Evolutionary conservation across 106 monocot genomes (phyloP), one percentile per base, ranked within the genome.

Genomic region (Dioscorea zingiberensis): DNA sequence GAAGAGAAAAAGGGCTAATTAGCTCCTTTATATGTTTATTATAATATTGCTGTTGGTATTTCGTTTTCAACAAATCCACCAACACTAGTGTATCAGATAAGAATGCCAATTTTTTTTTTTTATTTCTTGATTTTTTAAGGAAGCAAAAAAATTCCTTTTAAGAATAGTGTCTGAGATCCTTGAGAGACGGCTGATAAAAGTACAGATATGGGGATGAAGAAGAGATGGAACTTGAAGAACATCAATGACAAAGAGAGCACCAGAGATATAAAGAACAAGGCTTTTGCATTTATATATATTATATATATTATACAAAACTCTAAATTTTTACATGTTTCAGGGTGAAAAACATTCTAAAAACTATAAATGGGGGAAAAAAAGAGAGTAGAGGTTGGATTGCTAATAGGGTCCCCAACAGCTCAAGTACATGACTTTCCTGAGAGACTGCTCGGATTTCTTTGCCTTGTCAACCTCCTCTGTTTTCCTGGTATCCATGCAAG

Each of bases 321-420:
- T 24, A 22, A 21, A 22, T 24, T 21, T 56, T 22, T 3, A 7
- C 0, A 54, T 54, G 14, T 21, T 3, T 12, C 21, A 1, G 19
- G 15, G 14, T 2, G 15, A 24, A 56, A 22, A 22, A 3, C 56
- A 22, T 56, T 7, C n/a, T n/a, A n/a, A n/a, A n/a, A n/a, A n/a
- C n/a, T n/a, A n/a, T n/a, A n/a, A n/a, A n/a, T n/a, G n/a, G n/a
- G n/a, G n/a, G n/a, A 56, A 23, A 21, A n/a, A 22, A n/a, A 23
- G 22, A 24, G 1, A 24, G 22, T 2, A 23, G 3, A 56, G 56
- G 23, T 21, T 24, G 21, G 1, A 0, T 30, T 14, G 13, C 29
- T 30, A 72, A 21, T 64, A 64, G 7, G 72, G 72, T 9, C 64
- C 72, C 72, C 64, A 64, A 21, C 63, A 64, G 19, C 28, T 60